Conservation (phyloP, 225 moss, liverwort and hornwort species). For the Takakia lepidozioides region DNA sequence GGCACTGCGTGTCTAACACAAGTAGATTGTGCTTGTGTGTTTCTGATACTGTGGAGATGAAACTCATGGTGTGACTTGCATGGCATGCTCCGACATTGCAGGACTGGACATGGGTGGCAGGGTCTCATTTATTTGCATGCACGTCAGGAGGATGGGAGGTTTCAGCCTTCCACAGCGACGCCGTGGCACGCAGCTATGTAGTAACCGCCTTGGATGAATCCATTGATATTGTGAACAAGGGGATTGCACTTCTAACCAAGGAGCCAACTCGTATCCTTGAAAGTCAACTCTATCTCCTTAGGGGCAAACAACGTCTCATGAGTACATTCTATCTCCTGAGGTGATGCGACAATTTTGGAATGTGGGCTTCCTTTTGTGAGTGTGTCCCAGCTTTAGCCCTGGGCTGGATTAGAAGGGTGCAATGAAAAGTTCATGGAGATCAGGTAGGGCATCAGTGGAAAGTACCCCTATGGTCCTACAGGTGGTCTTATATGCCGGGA, state of each 20-base stretch:
- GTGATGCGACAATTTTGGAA: too few relatives aligned
- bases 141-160: slow-evolving; percentile 67
- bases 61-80: too few relatives aligned
- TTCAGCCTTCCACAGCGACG: slow-evolving; percentile 74
- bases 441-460: slow-evolving; percentile 2
- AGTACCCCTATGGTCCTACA: slow-evolving; percentile 6
- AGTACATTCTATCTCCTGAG: too few relatives aligned
- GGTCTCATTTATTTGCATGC: slow-evolving; percentile 76
- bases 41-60: too few relatives aligned
- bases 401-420: neutral
- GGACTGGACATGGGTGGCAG: slow-evolving; percentile 97
- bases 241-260: slow-evolving; percentile 57
- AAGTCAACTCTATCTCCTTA: too few relatives aligned
- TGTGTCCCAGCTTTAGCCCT: neutral
- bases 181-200: slow-evolving; percentile 90
- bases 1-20: too few relatives aligned
- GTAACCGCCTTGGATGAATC: slow-evolving; percentile 88
- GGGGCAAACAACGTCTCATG: too few relatives aligned
- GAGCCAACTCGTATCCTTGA: slow-evolving; percentile 75
- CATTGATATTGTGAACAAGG: slow-evolving; percentile 62
- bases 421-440: neutral
- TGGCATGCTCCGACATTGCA: slow-evolving; percentile 25
- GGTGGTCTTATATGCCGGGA: too few relatives aligned
- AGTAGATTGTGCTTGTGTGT: too few relatives aligned
- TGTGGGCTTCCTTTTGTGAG: too few relatives aligned